Conservation (phyloP, 2,329 filamentous ascomycete species). For the Xylaria digitata region DNA sequence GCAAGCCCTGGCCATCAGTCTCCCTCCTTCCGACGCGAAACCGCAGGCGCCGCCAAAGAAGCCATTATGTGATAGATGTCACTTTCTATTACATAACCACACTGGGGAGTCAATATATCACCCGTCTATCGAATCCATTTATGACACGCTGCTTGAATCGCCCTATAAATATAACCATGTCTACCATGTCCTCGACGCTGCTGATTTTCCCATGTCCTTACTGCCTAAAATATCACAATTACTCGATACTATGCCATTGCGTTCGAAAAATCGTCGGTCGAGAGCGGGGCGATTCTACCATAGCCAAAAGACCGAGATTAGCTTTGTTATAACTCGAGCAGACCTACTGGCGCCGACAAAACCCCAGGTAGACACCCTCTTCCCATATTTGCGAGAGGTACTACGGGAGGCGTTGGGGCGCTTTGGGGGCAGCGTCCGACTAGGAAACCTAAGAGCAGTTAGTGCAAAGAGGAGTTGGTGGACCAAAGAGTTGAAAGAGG, state of each 20-base stretch:
- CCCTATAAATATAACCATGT: conserved; percentile 92
- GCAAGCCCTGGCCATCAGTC: conserved; percentile 51
- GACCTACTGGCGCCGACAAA: conserved; percentile 88
- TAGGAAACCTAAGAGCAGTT: conserved; percentile 88
- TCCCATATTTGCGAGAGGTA: conserved; percentile 84
- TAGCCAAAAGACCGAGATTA: conserved; percentile 79
- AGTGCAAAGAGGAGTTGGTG: conserved; percentile 91
- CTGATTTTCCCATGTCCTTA: conserved; percentile 95
- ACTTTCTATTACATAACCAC: conserved; percentile 81
- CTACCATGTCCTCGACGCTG: conserved; percentile 94
- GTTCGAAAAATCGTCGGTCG: conserved; percentile 83
- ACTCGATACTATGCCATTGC: conserved; percentile 77
- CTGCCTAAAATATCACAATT: conserved; percentile 79
- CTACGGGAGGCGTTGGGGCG: conserved; percentile 80
- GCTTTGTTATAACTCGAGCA: conserved; percentile 89
- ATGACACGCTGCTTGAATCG: conserved; percentile 86
- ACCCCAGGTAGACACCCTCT: conserved; percentile 83
- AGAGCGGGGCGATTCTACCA: conserved; percentile 72
- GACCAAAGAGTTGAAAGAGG: conserved; percentile 86
- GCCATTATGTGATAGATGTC: conserved; percentile 88
- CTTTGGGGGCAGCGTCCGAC: conserved; percentile 74
- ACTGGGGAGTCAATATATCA: conserved; percentile 78
- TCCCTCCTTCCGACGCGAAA: conserved; percentile 38
- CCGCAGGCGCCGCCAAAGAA: conserved; percentile 48
- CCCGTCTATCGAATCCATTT: conserved; percentile 82